phyloP scores from a whole-genome alignment of 306 rosid species.

The Gleditsia sinensis region DNA sequence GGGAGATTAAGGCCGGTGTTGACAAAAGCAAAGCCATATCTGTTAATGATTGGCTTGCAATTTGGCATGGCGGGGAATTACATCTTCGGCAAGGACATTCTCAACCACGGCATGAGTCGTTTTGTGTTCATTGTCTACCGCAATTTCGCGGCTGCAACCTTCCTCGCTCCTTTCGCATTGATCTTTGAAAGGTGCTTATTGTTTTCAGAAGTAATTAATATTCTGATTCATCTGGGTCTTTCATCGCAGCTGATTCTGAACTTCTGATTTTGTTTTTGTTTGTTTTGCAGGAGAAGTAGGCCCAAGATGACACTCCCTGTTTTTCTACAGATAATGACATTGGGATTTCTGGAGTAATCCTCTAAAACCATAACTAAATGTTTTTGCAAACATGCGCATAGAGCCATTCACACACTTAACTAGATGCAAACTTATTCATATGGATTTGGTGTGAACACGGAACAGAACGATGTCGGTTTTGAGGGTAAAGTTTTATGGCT shows the following conservation, averaged over 20 bases:
- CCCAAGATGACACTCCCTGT: constrained; percentile 64
- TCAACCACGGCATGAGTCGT: constrained; percentile 66
- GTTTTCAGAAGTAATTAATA: background rate
- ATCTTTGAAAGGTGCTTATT: constrained; percentile 57
- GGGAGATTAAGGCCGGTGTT: background rate
- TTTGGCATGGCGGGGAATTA: constrained; percentile 70
- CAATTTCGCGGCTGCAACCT: constrained; percentile 50
- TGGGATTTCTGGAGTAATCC: constrained; percentile 74
- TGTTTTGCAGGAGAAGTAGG: constrained; percentile 56
- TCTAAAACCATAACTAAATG: background rate
- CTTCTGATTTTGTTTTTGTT: no score
- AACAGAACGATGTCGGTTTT: background rate
- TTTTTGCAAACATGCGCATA: background rate
- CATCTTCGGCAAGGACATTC: constrained; percentile 59
- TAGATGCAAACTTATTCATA: background rate
- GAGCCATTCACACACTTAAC: background rate
- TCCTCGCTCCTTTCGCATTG: constrained; percentile 63
- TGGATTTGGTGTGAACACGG: background rate
- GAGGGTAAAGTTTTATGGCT: background rate
- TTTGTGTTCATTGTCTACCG: constrained; percentile 70
- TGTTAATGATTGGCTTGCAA: constrained; percentile 62
- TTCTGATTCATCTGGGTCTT: background rate
- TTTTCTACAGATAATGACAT: constrained; percentile 57
- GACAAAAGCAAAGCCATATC: constrained; percentile 51
- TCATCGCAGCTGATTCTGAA: no score